Conservation (phyloP, 768 basidiomycete genomes). For the Tulasnella sp. region DNA sequence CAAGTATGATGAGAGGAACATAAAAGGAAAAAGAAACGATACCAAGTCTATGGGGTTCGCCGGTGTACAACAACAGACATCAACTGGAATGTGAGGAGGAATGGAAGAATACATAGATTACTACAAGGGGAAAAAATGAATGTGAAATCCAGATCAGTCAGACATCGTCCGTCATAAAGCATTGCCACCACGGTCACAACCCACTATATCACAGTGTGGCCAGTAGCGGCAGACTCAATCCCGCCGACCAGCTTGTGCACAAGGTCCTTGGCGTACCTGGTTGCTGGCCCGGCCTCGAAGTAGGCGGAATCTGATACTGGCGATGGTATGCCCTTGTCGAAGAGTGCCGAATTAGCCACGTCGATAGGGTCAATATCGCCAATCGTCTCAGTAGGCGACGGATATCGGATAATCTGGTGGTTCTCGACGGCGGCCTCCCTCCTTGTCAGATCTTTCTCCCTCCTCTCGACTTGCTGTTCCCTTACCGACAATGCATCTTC, state of each 20-base stretch:
- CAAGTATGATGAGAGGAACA: neutral
- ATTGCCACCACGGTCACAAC: neutral
- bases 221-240: neutral
- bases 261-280: neutral
- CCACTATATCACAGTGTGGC: neutral
- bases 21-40: neutral
- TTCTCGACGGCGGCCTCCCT: conserved; percentile 3
- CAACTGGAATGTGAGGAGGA: neutral
- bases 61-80: neutral
- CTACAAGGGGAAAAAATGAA: neutral
- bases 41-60: neutral
- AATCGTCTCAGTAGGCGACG: neutral
- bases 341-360: neutral
- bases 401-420: neutral
- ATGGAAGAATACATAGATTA: neutral
- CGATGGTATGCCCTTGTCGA: neutral
- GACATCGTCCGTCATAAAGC: neutral
- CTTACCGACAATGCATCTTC: conserved; percentile 5
- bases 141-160: neutral
- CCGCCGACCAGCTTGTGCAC: neutral
- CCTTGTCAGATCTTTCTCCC: conserved; percentile 5
- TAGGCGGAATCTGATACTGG: neutral
- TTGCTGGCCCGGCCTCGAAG: neutral
- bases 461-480: neutral
- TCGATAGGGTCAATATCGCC: conserved; percentile 4